Conservation (phyloP, 345 rosid species). For the Rubroshorea leprosula region DNA sequence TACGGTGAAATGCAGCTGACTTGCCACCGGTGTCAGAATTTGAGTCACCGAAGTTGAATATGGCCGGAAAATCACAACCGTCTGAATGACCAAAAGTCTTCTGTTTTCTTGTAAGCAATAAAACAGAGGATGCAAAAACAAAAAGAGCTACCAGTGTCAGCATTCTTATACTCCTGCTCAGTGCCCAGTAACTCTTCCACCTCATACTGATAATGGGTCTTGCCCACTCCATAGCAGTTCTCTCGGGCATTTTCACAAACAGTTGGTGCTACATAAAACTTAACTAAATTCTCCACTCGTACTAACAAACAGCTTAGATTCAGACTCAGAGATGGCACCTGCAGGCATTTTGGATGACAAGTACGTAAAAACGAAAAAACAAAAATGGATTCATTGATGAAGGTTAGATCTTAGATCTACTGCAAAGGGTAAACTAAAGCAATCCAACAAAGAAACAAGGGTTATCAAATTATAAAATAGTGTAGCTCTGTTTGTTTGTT, state of each 20-base stretch:
- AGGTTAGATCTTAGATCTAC: no score
- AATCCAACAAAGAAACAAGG: no score
- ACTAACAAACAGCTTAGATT: not conserved
- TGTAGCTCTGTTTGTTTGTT: no score
- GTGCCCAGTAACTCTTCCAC: constrained; percentile 8
- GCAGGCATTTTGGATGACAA: no score
- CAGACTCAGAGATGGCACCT: not conserved
- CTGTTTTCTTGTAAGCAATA: constrained; percentile 4
- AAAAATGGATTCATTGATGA: no score
- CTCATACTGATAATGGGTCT: constrained; percentile 7
- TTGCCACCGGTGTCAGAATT: constrained; percentile 18
- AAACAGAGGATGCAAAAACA: constrained; percentile 11
- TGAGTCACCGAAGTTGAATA: constrained; percentile 20
- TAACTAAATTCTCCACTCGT: not conserved
- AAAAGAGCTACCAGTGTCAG: not conserved
- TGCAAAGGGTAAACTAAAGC: no score
- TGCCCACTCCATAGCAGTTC: constrained; percentile 3
- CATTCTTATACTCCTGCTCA: not conserved
- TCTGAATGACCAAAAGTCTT: constrained; percentile 1
- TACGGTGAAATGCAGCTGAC: constrained; percentile 43
- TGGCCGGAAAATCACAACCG: constrained; percentile 14
- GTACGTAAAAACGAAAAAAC: no score
- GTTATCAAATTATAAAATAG: no score
- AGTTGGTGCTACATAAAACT: not conserved
- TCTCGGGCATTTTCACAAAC: constrained; percentile 11